A percentile compares a stretch with the other conserved stretches of the same genome.
Conservation (phyloP, 2,329 filamentous ascomycete genomes). For the Cryphonectria naterciae region DNA sequence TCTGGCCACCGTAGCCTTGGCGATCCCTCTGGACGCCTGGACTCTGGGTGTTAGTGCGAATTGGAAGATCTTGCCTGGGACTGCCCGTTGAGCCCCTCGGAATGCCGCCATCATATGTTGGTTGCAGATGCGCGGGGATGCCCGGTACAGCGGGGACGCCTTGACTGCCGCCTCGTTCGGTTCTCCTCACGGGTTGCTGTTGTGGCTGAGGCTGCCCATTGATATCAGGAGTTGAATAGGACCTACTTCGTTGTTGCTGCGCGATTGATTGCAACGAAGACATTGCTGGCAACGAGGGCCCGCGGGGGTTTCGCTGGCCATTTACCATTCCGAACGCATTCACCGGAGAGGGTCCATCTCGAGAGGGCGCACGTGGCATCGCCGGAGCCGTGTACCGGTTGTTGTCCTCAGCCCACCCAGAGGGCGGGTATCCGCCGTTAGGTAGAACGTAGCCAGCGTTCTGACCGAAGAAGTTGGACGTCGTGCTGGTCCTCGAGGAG, state of each 20-base stretch:
- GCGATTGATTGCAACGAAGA: constrained; percentile 46
- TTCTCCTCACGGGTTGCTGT: constrained; percentile 56
- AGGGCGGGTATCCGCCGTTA: constrained; percentile 70
- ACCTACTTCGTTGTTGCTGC: constrained; percentile 74
- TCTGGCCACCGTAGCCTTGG: constrained; percentile 50
- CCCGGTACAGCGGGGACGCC: constrained; percentile 73
- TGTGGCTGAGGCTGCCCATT: constrained; percentile 69
- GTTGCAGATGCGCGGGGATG: constrained; percentile 71
- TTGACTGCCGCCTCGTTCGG: constrained; percentile 53
- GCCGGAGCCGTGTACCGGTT: constrained; percentile 89
- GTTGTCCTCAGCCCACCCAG: constrained; percentile 72
- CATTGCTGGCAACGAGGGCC: constrained; percentile 79
- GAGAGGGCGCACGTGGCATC: constrained; percentile 78
- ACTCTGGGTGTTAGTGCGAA: constrained; percentile 72
- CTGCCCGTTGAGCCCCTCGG: constrained; percentile 83
- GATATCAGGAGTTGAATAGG: constrained; percentile 94
- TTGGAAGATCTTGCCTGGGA: constrained; percentile 69
- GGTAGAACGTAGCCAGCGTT: constrained; percentile 68
- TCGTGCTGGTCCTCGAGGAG: constrained; percentile 74
- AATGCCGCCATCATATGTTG: constrained; percentile 64
- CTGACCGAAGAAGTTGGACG: constrained; percentile 70
- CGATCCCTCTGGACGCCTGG: constrained; percentile 69
- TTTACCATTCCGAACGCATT: constrained; percentile 65
- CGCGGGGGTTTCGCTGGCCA: constrained; percentile 65
- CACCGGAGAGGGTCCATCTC: constrained; percentile 69